phyloP scores from a whole-genome alignment of 129 eudicot genomes.

The Silybum marianum region DNA sequence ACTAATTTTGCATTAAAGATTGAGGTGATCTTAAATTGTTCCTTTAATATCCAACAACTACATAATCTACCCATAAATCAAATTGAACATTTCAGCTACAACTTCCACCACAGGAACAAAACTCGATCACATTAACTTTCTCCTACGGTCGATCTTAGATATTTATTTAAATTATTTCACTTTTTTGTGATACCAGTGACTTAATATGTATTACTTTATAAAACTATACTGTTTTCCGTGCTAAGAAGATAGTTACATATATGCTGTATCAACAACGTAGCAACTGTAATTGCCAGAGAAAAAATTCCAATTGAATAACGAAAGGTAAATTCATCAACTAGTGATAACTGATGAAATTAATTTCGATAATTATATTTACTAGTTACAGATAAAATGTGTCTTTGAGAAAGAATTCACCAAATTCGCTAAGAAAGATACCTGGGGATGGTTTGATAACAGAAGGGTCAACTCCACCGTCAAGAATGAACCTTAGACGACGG shows the following conservation, averaged over 20 bases:
- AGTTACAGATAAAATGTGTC: neutral
- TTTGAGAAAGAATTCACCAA: slow-evolving; percentile 1
- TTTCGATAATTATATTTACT: neutral
- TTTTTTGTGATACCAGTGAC: slow-evolving; percentile 2
- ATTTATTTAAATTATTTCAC: neutral
- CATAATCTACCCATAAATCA: neutral
- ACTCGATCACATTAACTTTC: neutral
- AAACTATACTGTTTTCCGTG: neutral
- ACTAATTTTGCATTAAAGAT: neutral
- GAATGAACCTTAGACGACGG: slow-evolving; percentile 54
- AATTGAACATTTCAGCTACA: neutral
- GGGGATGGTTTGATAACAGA: slow-evolving; percentile 42
- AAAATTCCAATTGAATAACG: neutral
- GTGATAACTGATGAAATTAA: neutral
- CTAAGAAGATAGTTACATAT: neutral
- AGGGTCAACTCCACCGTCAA: slow-evolving; percentile 62
- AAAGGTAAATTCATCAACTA: neutral
- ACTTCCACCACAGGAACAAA: neutral
- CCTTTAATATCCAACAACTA: neutral
- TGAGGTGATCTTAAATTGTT: neutral
- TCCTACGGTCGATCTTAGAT: neutral
- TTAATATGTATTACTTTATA: neutral
- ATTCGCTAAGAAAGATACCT: slow-evolving; percentile 39
- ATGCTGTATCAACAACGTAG: neutral
- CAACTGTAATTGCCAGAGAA: neutral